A percentile compares a stretch with the other conserved stretches of the same genome.
These are phyloP conservation scores for Mycocalia duriaeana DNA, from an alignment of 1,284 basidiomycete species.

Conservation along the genomic window DNA sequence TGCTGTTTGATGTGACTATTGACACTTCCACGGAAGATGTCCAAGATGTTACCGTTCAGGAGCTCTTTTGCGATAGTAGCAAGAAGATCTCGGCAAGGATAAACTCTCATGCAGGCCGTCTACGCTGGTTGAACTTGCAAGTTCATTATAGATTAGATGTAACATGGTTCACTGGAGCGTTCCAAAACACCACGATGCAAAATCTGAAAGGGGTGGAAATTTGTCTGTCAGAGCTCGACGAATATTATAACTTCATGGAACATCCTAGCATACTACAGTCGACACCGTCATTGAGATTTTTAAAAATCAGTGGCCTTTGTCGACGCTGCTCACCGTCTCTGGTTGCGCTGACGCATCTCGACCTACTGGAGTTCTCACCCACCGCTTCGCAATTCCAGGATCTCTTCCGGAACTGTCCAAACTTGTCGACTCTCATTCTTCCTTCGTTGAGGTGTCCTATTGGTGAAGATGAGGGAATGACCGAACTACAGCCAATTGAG, in stretches of 20 bases:
- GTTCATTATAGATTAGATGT: no score
- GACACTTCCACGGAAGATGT: background rate
- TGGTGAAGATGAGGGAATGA: background rate
- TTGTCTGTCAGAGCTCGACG: no score
- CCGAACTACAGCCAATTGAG: background rate
- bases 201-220: background rate
- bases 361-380: slow-evolving; percentile 7
- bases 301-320: slow-evolving; percentile 12
- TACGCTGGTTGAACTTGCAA: no score
- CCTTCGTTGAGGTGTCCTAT: slow-evolving; percentile 5
- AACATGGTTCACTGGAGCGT: background rate
- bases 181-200: background rate
- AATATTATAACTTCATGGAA: no score
- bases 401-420: slow-evolving; percentile 10
- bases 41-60: no score
- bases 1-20: slow-evolving; percentile 20
- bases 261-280: no score
- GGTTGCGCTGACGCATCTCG: slow-evolving; percentile 9
- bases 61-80: no score
- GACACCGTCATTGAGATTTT: slow-evolving; percentile 8
- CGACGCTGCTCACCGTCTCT: slow-evolving; percentile 7
- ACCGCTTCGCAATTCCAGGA: slow-evolving; percentile 2
- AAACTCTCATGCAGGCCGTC: no score
- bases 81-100: no score
- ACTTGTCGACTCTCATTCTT: slow-evolving; percentile 11